phyloP scores from a whole-genome alignment of 2,329 filamentous ascomycete species.

The Ilyonectria mors-panacis region DNA sequence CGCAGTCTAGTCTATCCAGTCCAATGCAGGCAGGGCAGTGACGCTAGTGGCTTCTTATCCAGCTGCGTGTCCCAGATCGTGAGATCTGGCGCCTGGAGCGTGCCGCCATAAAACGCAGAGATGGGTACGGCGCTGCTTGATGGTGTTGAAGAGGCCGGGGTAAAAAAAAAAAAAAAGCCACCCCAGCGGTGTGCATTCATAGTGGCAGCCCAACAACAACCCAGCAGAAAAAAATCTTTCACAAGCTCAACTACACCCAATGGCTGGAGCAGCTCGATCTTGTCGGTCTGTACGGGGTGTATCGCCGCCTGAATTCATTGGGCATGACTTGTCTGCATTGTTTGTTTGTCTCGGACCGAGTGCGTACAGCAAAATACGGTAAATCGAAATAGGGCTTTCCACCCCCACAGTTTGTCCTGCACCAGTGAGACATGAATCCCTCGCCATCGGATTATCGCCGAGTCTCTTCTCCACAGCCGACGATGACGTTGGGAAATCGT shows the following conservation, averaged over 20 bases:
- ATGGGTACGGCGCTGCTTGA: not conserved
- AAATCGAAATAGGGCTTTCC: not conserved
- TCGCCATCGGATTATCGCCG: conserved; percentile 32
- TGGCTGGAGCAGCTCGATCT: not conserved
- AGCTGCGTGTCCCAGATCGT: conserved; percentile 42
- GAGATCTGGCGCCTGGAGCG: conserved; percentile 42
- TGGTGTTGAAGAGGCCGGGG: conserved; percentile 5
- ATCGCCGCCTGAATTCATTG: not conserved
- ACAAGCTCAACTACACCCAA: conserved; percentile 9
- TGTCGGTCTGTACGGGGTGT: conserved; percentile 4
- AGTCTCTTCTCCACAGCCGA: conserved; percentile 30
- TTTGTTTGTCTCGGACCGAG: conserved; percentile 21
- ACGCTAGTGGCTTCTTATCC: conserved; percentile 35
- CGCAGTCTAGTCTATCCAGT: not conserved
- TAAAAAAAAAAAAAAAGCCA: conserved; percentile 32
- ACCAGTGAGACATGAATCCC: not conserved
- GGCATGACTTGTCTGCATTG: not conserved
- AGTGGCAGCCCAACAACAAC: conserved; percentile 15
- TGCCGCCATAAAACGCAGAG: conserved; percentile 5
- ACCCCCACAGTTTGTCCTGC: conserved; percentile 13
- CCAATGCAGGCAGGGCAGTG: conserved; percentile 10
- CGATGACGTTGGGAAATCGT: conserved; percentile 33
- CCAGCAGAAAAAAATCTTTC: conserved; percentile 18
- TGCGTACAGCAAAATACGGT: not conserved
- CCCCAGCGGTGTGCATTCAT: conserved; percentile 23